Percentiles rank a stretch among this genome's conserved stretches.
phyloP scores from a whole-genome alignment of 306 rosid genomes.

The Cucurbita pepo region DNA sequence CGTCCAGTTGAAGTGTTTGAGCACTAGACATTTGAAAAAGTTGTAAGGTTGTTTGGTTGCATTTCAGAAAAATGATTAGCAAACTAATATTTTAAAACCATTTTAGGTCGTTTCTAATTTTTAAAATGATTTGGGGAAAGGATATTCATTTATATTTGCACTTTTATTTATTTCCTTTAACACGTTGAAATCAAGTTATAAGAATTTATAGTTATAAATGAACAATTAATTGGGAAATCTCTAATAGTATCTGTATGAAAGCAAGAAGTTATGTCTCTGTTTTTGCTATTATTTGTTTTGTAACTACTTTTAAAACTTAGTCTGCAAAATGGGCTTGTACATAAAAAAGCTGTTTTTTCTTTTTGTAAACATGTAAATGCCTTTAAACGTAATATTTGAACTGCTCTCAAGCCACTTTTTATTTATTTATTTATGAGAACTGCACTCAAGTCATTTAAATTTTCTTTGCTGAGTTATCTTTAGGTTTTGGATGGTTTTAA shows the following conservation, averaged over 20 bases:
- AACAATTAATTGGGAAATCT: neutral
- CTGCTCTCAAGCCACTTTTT: neutral
- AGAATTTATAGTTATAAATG: neutral
- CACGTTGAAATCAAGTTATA: neutral
- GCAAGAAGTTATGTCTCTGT: neutral
- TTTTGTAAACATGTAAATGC: neutral
- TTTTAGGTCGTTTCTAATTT: neutral
- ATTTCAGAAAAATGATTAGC: neutral
- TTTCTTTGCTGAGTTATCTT: neutral
- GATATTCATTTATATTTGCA: neutral
- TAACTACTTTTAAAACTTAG: neutral
- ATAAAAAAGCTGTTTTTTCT: neutral
- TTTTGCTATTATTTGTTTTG: neutral
- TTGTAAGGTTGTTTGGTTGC: neutral
- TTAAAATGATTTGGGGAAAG: neutral
- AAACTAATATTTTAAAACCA: neutral
- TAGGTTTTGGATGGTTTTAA: neutral
- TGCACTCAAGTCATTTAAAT: neutral
- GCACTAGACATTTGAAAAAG: neutral
- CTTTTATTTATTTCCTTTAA: neutral
- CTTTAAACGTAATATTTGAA: neutral
- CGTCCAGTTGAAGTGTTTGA: neutral
- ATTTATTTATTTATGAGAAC: neutral
- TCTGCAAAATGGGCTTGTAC: neutral
- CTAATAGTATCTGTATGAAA: neutral